These are phyloP conservation scores for Pythium plurisporium DNA, from an alignment of 352 stramenopile genomes.

Conservation along the genomic window DNA sequence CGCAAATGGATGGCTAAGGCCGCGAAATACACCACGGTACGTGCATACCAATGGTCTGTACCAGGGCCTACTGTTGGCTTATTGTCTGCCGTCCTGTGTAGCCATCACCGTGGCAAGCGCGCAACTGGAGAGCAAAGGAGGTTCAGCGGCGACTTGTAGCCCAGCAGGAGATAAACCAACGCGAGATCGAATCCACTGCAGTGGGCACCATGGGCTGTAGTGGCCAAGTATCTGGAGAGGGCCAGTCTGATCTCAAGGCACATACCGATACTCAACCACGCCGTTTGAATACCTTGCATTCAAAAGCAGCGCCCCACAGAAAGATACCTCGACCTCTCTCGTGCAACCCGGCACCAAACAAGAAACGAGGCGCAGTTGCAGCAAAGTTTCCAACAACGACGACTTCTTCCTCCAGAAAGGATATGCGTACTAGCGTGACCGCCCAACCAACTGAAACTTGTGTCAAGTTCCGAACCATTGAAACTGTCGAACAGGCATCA, in stretches of 20 bases:
- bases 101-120: slow-evolving; percentile 70
- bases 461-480: slow-evolving; percentile 33
- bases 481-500: slow-evolving; percentile 57
- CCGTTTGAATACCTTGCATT: too few relatives aligned
- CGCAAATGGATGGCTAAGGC: slow-evolving; percentile 20
- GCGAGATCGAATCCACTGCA: not conserved
- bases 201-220: too few relatives aligned
- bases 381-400: too few relatives aligned
- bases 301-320: too few relatives aligned
- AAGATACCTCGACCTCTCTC: too few relatives aligned
- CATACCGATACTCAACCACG: too few relatives aligned
- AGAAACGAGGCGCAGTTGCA: not conserved
- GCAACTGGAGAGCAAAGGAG: slow-evolving; percentile 50
- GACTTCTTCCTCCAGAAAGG: not conserved
- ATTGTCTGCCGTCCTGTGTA: slow-evolving; percentile 1
- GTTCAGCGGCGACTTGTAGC: slow-evolving; percentile 7
- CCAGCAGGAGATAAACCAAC: not conserved
- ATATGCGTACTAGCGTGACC: not conserved
- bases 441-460: not conserved
- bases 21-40: slow-evolving; percentile 17
- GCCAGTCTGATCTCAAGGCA: too few relatives aligned
- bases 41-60: not conserved
- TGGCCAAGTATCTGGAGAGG: too few relatives aligned
- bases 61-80: not conserved
- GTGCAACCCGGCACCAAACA: too few relatives aligned